Evolutionary conservation across 371 early-diverging fungal species (phyloP).

Genomic region (Smittium mucronatum): DNA sequence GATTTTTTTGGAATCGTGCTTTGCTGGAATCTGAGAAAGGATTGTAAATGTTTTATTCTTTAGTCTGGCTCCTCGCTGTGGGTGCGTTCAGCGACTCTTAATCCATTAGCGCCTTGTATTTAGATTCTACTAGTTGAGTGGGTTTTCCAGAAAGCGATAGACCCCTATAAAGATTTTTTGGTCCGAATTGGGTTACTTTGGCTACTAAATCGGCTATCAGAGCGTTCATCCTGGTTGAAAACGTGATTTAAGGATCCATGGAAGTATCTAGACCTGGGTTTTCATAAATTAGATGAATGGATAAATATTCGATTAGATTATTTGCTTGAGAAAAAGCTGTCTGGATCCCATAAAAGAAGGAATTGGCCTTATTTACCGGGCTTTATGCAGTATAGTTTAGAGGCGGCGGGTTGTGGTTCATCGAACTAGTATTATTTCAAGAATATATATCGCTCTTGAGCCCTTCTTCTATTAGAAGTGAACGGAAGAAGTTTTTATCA

Average conservation of each 20-base stretch:
- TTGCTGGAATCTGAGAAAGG: too few species aligned
- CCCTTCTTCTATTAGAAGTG: not conserved
- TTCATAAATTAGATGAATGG: not conserved
- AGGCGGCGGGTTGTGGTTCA: not conserved
- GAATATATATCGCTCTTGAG: not conserved
- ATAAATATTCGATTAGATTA: not conserved
- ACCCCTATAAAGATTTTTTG: too few species aligned
- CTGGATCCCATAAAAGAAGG: not conserved
- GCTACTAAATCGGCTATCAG: not conserved
- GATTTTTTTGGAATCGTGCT: too few species aligned
- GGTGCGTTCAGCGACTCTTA: too few species aligned
- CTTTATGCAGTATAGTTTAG: not conserved
- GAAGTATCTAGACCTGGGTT: not conserved
- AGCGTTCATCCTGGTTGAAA: not conserved
- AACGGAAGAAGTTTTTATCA: not conserved
- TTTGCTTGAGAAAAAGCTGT: not conserved
- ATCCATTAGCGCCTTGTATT: too few species aligned
- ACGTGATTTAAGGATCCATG: not conserved
- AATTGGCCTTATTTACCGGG: not conserved
- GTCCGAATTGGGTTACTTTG: too few species aligned
- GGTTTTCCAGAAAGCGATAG: too few species aligned
- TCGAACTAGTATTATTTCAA: not conserved
- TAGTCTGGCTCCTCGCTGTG: too few species aligned
- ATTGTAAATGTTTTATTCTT: too few species aligned
- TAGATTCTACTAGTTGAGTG: too few species aligned